Percentiles rank a stretch among this genome's conserved stretches.
These are phyloP conservation scores for Aspergillus sp. DNA, from an alignment of 2,329 filamentous ascomycete species.

Conservation along the genomic window DNA sequence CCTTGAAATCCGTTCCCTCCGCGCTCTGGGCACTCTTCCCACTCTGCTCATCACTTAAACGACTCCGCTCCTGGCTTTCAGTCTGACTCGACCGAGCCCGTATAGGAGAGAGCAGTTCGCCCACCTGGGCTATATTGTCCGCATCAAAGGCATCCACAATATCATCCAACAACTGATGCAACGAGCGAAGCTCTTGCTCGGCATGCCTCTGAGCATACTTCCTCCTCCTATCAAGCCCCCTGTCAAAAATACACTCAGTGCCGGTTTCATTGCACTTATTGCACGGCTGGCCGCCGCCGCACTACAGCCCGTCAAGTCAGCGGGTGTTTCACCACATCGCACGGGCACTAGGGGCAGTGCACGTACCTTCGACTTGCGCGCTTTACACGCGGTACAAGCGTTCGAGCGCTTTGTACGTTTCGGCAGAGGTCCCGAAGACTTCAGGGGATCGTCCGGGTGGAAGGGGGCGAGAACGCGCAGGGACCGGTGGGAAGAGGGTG, in stretches of 20 bases:
- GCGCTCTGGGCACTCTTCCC: no score
- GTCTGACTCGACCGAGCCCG: background rate
- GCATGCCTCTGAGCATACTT: slow-evolving; percentile 2
- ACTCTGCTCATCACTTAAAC: background rate
- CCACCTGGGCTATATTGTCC: background rate
- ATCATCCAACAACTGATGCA: background rate
- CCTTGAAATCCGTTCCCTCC: background rate
- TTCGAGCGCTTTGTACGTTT: background rate
- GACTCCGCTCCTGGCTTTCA: background rate
- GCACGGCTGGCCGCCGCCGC: background rate
- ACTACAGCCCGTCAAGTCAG: background rate
- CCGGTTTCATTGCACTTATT: background rate
- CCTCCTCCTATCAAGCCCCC: background rate
- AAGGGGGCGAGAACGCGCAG: background rate
- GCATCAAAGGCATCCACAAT: background rate
- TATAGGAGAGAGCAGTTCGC: background rate
- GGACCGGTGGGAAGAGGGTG: background rate
- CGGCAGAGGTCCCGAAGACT: background rate
- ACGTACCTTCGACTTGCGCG: background rate
- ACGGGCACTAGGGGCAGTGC: no score
- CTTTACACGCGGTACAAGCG: background rate
- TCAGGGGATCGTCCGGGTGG: background rate
- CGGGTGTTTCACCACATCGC: background rate
- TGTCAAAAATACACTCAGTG: background rate
- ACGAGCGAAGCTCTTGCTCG: background rate